Percentiles rank a stretch among this genome's conserved stretches.
phyloP scores from a whole-genome alignment of 306 rosid species.

The Prunus kanzakura region DNA sequence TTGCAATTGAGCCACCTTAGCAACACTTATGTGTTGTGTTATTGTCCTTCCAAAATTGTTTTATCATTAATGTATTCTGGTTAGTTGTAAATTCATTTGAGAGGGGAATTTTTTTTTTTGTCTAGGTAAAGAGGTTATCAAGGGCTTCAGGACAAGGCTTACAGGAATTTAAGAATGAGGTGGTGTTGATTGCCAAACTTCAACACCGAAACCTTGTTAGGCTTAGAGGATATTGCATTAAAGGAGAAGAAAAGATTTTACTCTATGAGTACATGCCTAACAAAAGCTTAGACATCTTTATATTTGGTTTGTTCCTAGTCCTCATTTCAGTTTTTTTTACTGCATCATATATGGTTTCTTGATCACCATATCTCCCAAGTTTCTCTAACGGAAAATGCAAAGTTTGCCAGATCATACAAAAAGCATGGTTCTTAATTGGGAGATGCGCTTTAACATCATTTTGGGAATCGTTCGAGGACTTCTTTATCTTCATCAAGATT shows the following conservation, averaged over 20 bases:
- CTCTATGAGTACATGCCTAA: conserved; percentile 73
- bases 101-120: background rate
- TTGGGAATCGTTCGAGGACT: conserved; percentile 68
- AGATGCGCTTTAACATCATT: conserved; percentile 55
- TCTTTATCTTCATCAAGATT: conserved; percentile 72
- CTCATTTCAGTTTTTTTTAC: background rate
- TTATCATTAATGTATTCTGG: background rate
- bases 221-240: conserved; percentile 61
- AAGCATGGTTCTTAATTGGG: conserved; percentile 42
- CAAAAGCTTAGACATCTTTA: conserved; percentile 59
- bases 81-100: background rate
- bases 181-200: conserved; percentile 65
- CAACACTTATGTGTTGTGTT: background rate
- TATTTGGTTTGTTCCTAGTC: conserved; percentile 52
- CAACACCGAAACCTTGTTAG: conserved; percentile 72
- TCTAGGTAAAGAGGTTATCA: conserved; percentile 62
- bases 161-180: conserved; percentile 69
- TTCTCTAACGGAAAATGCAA: conserved; percentile 8
- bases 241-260: conserved; percentile 69
- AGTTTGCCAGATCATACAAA: conserved; percentile 35
- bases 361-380: background rate
- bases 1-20: background rate
- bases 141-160: conserved; percentile 66
- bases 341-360: background rate
- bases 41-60: background rate